Base-by-base conservation (phyloP, 768 basidiomycete species). In the Hysterangium stoloniferum region DNA sequence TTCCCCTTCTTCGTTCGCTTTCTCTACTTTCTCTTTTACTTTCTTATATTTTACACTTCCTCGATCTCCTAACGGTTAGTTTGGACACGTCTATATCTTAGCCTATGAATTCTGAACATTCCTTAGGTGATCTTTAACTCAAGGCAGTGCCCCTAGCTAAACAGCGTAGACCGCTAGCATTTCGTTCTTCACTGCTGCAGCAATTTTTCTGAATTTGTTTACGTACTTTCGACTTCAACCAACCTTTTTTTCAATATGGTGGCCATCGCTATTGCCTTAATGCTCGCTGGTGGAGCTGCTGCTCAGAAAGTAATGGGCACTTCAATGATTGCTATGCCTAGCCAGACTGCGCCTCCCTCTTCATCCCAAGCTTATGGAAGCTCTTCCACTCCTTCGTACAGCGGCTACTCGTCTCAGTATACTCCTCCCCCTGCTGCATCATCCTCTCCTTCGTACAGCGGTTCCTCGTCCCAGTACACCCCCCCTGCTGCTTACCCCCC, bases 131-230 rank as follows among this genome's bases (percentile, higher is more conserved):
- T 61, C 63, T 67, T 70, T 63, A 64, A 63, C 80, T 84, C 79
- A 71, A 83, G 82, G 74, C 81, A 80, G 79, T 78, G 64, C 52
- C 58, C 52, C 54, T 31, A 52, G 51, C 33, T 43, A 20, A 63
- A 70, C 54, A 66, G 82, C 82, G 82, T 84, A 77, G 81, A 85
- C 69, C 82, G 82, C 82, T 80, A 61, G 53, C 66, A 64, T 61
- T 51, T 60, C 62, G 52, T 52, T 64, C 48, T 63, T 65, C 64
- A 68, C 63, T 64, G 68, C 67, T 62, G 53, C 55, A 47, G 62
- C 63, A 58, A 61, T 58, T 58, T 59, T 68, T 61, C 59, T 54
- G 13, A 29, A 35, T 27, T 11, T 31, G 22, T 35, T 29, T 24
- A 34, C 29, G 24, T n/a, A n/a, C 25, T 42, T 47, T 51, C n/a